phyloP scores from a whole-genome alignment of 179 eudicot genomes.

The Amaranthus tricolor region DNA sequence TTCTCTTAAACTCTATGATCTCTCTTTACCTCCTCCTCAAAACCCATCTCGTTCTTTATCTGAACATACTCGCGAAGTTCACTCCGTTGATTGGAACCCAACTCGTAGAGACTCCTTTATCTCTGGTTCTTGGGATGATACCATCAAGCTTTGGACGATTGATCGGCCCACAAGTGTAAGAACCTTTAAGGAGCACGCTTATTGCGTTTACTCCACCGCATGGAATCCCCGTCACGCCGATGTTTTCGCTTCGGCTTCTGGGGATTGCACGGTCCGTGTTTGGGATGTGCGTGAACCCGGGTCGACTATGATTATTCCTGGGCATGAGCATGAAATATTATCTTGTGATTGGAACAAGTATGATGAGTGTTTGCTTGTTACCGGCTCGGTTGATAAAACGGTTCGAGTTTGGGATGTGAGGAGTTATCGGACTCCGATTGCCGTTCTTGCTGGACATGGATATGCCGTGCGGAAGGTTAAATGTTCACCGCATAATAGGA shows the following conservation, averaged over 20 bases:
- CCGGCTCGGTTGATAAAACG: conserved; percentile 82
- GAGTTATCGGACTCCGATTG: conserved; percentile 62
- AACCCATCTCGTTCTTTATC: conserved; percentile 79
- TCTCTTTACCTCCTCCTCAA: conserved; percentile 58
- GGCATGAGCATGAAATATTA: conserved; percentile 77
- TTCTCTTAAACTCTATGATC: conserved; percentile 78
- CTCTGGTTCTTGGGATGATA: conserved; percentile 81
- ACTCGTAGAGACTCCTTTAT: conserved; percentile 68
- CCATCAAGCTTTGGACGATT: conserved; percentile 80
- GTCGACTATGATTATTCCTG: conserved; percentile 88
- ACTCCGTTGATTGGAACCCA: conserved; percentile 72
- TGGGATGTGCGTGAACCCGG: conserved; percentile 97
- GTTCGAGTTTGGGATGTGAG: conserved; percentile 91
- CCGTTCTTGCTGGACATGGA: conserved; percentile 68
- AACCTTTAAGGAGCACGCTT: conserved; percentile 85
- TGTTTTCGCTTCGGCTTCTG: conserved; percentile 89
- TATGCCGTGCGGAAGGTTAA: conserved; percentile 87
- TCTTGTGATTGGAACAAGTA: conserved; percentile 92
- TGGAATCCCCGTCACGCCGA: conserved; percentile 95
- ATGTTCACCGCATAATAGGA: conserved; percentile 73
- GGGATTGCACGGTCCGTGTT: conserved; percentile 82
- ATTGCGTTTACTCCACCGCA: conserved; percentile 71
- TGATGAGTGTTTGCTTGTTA: conserved; percentile 72
- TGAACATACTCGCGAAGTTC: conserved; percentile 81
- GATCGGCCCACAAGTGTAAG: conserved; percentile 70